phyloP scores from a whole-genome alignment of 1,139 yeast genomes.

The Pichiaceae sp. region DNA sequence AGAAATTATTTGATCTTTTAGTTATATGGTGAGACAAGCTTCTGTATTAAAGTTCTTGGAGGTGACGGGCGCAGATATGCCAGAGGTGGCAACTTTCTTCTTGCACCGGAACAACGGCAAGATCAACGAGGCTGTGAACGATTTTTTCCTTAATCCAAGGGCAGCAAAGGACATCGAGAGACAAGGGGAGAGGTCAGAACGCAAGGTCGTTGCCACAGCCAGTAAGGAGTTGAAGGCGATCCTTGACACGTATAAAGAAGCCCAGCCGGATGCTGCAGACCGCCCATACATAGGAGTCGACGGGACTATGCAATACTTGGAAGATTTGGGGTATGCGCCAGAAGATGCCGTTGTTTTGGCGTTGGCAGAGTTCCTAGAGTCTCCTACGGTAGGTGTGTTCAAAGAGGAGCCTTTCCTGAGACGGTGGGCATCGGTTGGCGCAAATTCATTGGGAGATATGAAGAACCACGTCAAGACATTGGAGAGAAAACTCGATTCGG shows the following conservation, averaged over 20 bases:
- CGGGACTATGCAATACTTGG: conserved; percentile 63
- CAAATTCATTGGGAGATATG: conserved; percentile 41
- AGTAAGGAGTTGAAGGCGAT: conserved; percentile 7
- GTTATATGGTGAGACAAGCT: conserved; percentile 6
- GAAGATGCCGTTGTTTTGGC: conserved; percentile 69
- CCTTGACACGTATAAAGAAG: conserved; percentile 19
- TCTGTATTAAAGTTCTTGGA: conserved; percentile 14
- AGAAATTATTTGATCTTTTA: background rate
- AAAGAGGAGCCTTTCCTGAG: conserved; percentile 36
- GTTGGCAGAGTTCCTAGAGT: conserved; percentile 57
- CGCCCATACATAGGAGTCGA: conserved; percentile 48
- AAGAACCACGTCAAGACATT: conserved; percentile 29
- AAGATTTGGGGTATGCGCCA: conserved; percentile 59
- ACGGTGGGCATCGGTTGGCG: conserved; percentile 41
- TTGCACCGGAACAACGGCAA: conserved; percentile 12
- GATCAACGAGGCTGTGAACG: conserved; percentile 19
- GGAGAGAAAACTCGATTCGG: conserved; percentile 27
- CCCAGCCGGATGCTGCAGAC: conserved; percentile 14
- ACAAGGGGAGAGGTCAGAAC: conserved; percentile 24
- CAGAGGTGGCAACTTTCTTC: conserved; percentile 14
- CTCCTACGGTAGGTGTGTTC: conserved; percentile 63
- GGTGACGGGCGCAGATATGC: conserved; percentile 15
- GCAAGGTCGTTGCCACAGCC: conserved; percentile 11
- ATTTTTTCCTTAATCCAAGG: conserved; percentile 14
- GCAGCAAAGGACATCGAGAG: conserved; percentile 7